Evolutionary conservation across 2,329 filamentous ascomycete genomes (phyloP).

Genomic region (Laburnicola sp.): DNA sequence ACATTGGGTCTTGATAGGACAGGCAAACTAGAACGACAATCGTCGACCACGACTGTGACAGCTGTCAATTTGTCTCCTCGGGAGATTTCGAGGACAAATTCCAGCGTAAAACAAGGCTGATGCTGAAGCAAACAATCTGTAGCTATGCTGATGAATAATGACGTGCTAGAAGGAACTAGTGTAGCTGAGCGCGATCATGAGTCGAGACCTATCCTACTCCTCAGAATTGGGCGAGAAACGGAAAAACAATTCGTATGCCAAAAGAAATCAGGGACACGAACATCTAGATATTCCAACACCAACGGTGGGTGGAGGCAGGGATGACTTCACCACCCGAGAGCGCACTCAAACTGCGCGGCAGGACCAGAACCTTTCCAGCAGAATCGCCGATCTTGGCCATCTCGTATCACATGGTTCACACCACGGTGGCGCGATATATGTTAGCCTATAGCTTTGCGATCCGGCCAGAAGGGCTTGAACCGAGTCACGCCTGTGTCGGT

Average conservation of each 20-base stretch:
- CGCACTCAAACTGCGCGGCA: constrained; percentile 2
- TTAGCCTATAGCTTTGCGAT: constrained; percentile 16
- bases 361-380: constrained; percentile 10
- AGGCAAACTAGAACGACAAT: constrained; percentile 5
- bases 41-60: constrained; percentile 10
- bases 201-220: background rate
- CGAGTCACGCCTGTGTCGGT: constrained; percentile 20
- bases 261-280: background rate
- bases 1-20: constrained; percentile 6
- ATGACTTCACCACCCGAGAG: background rate
- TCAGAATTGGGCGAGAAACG: background rate
- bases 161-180: constrained; percentile 10
- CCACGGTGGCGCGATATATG: constrained; percentile 32
- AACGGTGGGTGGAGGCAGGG: background rate
- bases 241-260: background rate
- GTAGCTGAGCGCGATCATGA: background rate
- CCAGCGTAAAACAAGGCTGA: background rate
- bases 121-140: constrained; percentile 16
- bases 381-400: constrained; percentile 1
- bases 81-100: background rate
- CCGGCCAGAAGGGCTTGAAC: constrained; percentile 26
- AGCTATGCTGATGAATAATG: constrained; percentile 14
- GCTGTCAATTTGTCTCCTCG: background rate
- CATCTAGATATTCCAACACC: background rate
- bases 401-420: constrained; percentile 22